Base-by-base conservation (phyloP, 371 early-diverging fungal species). In the Mucor sp. region DNA sequence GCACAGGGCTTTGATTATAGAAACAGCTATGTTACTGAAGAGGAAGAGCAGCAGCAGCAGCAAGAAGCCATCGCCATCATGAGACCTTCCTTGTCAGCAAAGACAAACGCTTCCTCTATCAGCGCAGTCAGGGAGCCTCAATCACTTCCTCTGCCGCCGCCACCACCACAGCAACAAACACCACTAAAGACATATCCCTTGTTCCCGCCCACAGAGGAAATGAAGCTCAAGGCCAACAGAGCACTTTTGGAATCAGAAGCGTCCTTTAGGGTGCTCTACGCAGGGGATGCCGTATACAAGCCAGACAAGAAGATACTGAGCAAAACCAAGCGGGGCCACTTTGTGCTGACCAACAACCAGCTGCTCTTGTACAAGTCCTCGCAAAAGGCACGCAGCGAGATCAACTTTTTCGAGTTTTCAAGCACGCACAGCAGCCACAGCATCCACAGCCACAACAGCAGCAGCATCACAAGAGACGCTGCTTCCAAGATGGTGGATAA, bases 311-410 rank as follows among this genome's bases (percentile, higher is more conserved):
- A 33, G 2, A 28, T 64, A 4, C 37, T 65, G 8, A 63, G 21
- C 25, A 74, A 73, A 41, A 61, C 63, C 19, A 79, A 76, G 33
- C 55, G 63, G 6, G 64, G 66, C 7, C 69, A 77, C 47, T 68
- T 75, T 39, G 75, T 82, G 12, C 47, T 82, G 15, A 82, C 78
- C 23, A 76, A 72, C 23, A 74, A 71, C 1, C 59, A 74, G 8
- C 30, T 82, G 14, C 67, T 82, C 1, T 43, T 68, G 8, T 82
- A 74, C 62, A 82, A 82, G 65, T 70, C 65, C 2, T 59, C 70
- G 6, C 71, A 69, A 30, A 79, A 78, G 30, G 80, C 82, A 25
- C 62, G 71, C 19, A 28, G 63, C 2, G 70, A 71, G 6, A 63
- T 77, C 30, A 65, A 76, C 35, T 28, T 76, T 14, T 74, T 62